Evolutionary conservation across 345 rosid species (phyloP), one percentile per base, ranked within the genome.

Genomic region (Iberis pinnata): DNA sequence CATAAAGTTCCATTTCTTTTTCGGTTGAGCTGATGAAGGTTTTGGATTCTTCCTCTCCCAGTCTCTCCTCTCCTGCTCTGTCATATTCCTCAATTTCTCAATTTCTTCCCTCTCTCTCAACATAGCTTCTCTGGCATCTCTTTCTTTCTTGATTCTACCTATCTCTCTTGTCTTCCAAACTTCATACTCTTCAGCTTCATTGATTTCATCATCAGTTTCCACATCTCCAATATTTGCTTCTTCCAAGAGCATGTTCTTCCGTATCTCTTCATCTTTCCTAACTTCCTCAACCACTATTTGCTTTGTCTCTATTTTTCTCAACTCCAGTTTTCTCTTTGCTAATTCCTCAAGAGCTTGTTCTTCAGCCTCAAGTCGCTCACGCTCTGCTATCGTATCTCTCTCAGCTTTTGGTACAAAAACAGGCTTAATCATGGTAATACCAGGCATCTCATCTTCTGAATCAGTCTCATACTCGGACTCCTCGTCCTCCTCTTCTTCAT

Each of bases 161-260:
- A 84, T 84, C 78, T 81, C 94, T 64, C 94, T 72, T n/a, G 79
- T 76, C 74, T 84, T 81, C 94, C 94, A 84, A 14, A 84, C 71
- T 53, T 83, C 87, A 3, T 80, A 80, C 72, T 80, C 89, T 70
- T 84, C 89, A 0, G 86, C 92, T 67, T 81, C 92, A 13, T 81
- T 84, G 42, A 81, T 19, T 25, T 84, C 88, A 33, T 84, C 94
- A 50, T 84, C 94, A 5, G 94, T 84, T 56, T 81, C 94, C 53
- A 84, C 89, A 62, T 84, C 88, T 15, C 74, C 92, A 17, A 77
- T 50, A 13, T 77, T 69, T 9, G 86, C 94, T 57, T 78, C 82
- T 46, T 76, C 79, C 63, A 67, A 42, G 35, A 79, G 67, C 55
- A 84, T 54, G 64, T 81, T 84, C 77, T 73, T 84, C 63, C 69